Evolutionary conservation across 164 flowering plant species (phyloP).

Genomic region (Platanus orientalis): DNA sequence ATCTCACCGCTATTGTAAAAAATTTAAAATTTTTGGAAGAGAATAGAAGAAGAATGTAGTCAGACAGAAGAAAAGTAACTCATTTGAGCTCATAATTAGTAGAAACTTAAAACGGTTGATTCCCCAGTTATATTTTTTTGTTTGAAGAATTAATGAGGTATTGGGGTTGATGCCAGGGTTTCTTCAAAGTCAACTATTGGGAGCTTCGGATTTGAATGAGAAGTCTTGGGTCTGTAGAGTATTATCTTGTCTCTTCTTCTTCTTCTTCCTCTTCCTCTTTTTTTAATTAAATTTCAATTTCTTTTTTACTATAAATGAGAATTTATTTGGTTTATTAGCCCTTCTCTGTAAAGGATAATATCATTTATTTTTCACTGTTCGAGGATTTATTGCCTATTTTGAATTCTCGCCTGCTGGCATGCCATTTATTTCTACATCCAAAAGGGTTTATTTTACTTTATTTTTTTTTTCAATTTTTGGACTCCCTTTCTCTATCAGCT

Average conservation of each 20-base stretch:
- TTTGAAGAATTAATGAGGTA: slow-evolving; percentile 25
- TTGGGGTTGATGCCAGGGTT: slow-evolving; percentile 31
- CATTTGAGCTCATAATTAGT: neutral
- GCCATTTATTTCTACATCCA: slow-evolving; percentile 34
- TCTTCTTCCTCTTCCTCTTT: neutral
- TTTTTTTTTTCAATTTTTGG: slow-evolving; percentile 3
- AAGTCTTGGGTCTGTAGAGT: slow-evolving; percentile 5
- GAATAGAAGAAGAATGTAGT: slow-evolving; percentile 25
- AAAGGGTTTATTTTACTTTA: neutral
- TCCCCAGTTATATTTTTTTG: neutral
- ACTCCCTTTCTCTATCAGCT: slow-evolving; percentile 12
- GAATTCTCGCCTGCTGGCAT: slow-evolving; percentile 22
- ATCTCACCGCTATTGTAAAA: neutral
- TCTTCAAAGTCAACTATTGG: slow-evolving; percentile 32
- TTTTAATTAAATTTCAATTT: slow-evolving; percentile 3
- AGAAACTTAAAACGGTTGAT: slow-evolving; percentile 7
- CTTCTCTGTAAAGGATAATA: neutral
- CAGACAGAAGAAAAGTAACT: slow-evolving; percentile 4
- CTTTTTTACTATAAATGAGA: neutral
- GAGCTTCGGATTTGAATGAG: slow-evolving; percentile 16
- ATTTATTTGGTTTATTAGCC: neutral
- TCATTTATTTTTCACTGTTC: slow-evolving; percentile 14
- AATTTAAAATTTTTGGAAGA: slow-evolving; percentile 9
- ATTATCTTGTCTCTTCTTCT: neutral
- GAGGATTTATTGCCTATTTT: slow-evolving; percentile 25